phyloP scores from a whole-genome alignment of 192 early-diverging fungal species.

The Umbelopsis isabellina region DNA sequence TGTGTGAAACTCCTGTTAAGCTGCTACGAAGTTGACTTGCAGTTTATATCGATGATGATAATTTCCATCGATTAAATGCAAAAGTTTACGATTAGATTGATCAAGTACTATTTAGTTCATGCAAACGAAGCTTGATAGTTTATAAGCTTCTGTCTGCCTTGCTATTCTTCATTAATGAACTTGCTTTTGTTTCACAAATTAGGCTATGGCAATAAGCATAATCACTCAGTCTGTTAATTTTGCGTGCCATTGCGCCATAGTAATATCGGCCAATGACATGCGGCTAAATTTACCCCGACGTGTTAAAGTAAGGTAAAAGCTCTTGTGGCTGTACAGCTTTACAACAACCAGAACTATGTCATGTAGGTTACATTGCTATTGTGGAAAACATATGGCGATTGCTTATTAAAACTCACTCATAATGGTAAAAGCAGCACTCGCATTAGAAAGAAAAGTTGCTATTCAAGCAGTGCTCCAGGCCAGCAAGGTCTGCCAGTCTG shows the following conservation, averaged over 20 bases:
- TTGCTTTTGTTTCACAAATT: too few relatives aligned
- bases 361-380: not conserved
- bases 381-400: not conserved
- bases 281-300: not conserved
- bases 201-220: too few relatives aligned
- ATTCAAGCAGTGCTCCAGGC: slow-evolving; percentile 90
- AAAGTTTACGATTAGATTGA: too few relatives aligned
- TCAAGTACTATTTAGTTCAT: too few relatives aligned
- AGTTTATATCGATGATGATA: too few relatives aligned
- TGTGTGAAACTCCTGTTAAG: too few relatives aligned
- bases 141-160: too few relatives aligned
- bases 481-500: slow-evolving; percentile 83
- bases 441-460: slow-evolving; percentile 78
- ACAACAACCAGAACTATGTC: not conserved
- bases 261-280: not conserved
- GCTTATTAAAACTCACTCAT: not conserved
- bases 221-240: not conserved
- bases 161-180: too few relatives aligned
- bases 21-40: too few relatives aligned
- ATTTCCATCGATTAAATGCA: too few relatives aligned
- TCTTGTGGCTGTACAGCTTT: not conserved
- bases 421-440: slow-evolving; percentile 28
- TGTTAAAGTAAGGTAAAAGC: not conserved
- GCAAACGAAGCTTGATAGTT: too few relatives aligned
- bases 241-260: slow-evolving; percentile 11